Evolutionary conservation across 352 stramenopile species (phyloP), one percentile per base, ranked within the genome.

Genomic region (Globisporangium barbulae): DNA sequence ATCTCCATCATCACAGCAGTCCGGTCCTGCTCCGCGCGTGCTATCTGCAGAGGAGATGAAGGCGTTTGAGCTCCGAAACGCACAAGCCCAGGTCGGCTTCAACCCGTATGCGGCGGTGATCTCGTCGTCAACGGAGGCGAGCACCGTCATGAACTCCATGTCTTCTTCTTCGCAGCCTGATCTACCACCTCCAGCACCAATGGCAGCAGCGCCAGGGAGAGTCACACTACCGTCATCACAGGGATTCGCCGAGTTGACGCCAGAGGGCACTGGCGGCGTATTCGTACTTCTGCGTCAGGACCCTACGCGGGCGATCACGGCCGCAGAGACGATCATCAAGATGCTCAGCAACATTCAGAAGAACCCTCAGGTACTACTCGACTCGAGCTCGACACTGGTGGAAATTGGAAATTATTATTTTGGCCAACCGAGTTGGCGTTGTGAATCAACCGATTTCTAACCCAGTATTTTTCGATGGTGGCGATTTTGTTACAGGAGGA

Each of bases 61-160:
- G 59, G 71, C 70, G 12, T 79, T 78, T 5, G 83, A 91, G 58
- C 50, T 90, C 28, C 74, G 83, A 28, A 79, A 49, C 21, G 80
- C 77, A 2, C 78, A 89, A 22, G 59, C 72, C 8, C 75, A 90
- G 53, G 75, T 91, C 53, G 83, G 83, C 0, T 91, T 91, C 55
- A 91, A 91, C 42, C 83, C 83, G 39, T 91, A 91, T 58, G 77
- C 72, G 22, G 80, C 75, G 4, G 84, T 78, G 21, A 89, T 91
- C 53, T 80, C 83, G 19, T 91, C 83, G 0, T 88, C 78, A 1
- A 79, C 70, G 3, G 76, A 89, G 53, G 80, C 79, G 21, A 73
- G 71, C 10, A 73, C 78, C 2, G 71, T 71, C 41, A 89, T 88
- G 65, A 86, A 89, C 56, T 69, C 67, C 2, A 87, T 91, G 2